Percentiles rank a stretch among this genome's conserved stretches.
phyloP scores from a whole-genome alignment of 2,329 filamentous ascomycete species.

The Harringtonia lauricola region DNA sequence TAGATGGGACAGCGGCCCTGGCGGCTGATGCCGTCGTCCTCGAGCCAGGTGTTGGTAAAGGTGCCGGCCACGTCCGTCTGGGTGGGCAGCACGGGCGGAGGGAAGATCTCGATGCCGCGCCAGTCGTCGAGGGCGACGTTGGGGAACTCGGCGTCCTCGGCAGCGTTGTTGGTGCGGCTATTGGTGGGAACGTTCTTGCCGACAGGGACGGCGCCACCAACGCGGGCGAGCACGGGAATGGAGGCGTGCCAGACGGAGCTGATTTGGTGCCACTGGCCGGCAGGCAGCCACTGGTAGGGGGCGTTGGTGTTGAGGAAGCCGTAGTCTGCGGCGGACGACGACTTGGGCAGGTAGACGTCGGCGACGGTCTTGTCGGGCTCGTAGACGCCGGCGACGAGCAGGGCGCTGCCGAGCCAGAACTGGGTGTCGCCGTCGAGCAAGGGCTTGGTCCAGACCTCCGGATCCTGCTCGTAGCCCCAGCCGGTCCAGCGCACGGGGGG shows the following conservation, averaged over 20 bases:
- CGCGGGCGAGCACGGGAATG: conserved; percentile 20
- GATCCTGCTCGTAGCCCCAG: conserved; percentile 59
- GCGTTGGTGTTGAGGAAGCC: conserved; percentile 49
- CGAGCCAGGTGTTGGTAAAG: conserved; percentile 18
- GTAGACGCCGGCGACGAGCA: conserved; percentile 59
- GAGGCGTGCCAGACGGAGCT: conserved; percentile 19
- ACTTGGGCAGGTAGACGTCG: conserved; percentile 50
- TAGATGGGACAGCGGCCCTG: conserved; percentile 15
- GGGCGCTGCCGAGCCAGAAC: conserved; percentile 59
- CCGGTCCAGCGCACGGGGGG: conserved; percentile 64
- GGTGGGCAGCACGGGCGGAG: conserved; percentile 15
- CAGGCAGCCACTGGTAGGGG: conserved; percentile 37
- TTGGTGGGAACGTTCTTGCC: conserved; percentile 19
- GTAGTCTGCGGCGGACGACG: conserved; percentile 23
- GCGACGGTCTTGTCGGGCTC: conserved; percentile 42
- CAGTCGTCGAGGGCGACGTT: conserved; percentile 19
- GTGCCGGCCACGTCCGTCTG: background rate
- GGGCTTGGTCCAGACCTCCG: conserved; percentile 50
- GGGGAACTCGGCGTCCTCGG: conserved; percentile 18
- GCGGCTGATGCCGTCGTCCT: conserved; percentile 20
- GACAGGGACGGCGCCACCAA: conserved; percentile 22
- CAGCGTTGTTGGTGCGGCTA: conserved; percentile 9
- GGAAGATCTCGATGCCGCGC: conserved; percentile 23
- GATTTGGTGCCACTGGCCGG: conserved; percentile 20
- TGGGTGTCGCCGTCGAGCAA: conserved; percentile 54